Base-by-base conservation (phyloP, 106 monocot species). In the Dioscorea alata region DNA sequence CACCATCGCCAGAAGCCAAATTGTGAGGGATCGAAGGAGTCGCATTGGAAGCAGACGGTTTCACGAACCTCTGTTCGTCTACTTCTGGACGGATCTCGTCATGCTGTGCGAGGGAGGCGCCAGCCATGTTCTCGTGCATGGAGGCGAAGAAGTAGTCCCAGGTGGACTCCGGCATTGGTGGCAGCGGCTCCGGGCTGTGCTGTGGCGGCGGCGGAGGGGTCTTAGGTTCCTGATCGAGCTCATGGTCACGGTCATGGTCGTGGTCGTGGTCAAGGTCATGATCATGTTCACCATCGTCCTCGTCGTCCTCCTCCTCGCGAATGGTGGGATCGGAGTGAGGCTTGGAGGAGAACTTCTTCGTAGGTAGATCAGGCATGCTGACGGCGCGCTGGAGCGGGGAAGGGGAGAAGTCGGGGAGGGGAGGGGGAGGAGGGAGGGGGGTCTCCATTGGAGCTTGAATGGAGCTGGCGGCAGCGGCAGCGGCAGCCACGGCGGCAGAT, bases 301-400 rank as follows among this genome's bases (percentile, higher is more conserved):
- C 42, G 10, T 42, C 42, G 42, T 42, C 42, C 42, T 42, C 42
- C 42, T 42, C 42, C 42, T 42, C 42, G 42, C 42, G 42, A 10
- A 42, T 42, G 5, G 42, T 3, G 0, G 17, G 53, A 54, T 86
- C 86, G 66, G 83, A 23, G 20, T 70, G 19, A 8, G 10, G 42
- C 42, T 76, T 72, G 4, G 68, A 57, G 8, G 71, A 15, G 62
- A 67, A 51, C 32, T 74, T 60, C 57, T 60, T 71, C n/a, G 67
- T 28, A 4, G 82, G 79, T 25, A 92, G 57, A 25, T 92, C 91
- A 17, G 96, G 96, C 89, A 89, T 86, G 76, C 84, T 89, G 42
- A 69, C 71, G 60, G 96, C 74, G 3, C 91, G 79, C 71, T 86
- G 88, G 56, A 96, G 82, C 3, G 82, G 86, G 4, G 83, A 81